A percentile compares a stretch with the other conserved stretches of the same genome.
Conservation (phyloP, 2,329 filamentous ascomycete species). For the Stachybotrys chlorohalonatus region DNA sequence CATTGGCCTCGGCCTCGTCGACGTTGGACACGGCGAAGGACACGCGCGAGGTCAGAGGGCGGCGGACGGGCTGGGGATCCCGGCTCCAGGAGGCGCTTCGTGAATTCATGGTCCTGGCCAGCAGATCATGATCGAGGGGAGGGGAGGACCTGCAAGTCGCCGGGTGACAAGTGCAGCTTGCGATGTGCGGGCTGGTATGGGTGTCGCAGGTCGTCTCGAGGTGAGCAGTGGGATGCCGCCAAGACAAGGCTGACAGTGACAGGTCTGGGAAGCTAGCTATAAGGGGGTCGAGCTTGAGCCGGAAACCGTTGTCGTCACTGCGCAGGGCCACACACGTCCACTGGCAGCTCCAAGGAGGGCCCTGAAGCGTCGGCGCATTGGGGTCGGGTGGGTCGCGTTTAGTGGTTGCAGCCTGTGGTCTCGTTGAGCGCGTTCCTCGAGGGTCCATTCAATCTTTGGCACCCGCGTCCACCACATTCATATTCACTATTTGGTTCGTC, state of each 20-base stretch:
- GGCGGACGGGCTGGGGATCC: conserved; percentile 28
- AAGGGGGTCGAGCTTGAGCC: background rate
- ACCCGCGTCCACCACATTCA: too few species aligned
- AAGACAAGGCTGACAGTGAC: background rate
- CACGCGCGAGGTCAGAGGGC: conserved; percentile 53
- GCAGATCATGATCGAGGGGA: conserved; percentile 27
- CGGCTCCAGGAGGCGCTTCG: conserved; percentile 41
- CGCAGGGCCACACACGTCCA: background rate
- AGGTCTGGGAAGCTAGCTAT: too few species aligned
- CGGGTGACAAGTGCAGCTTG: background rate
- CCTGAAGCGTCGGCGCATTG: too few species aligned
- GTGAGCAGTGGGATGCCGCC: background rate
- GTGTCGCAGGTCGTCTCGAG: too few species aligned
- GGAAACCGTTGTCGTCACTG: background rate
- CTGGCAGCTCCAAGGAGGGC: too few species aligned
- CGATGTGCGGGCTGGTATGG: too few species aligned
- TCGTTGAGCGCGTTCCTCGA: background rate
- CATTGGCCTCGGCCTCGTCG: conserved; percentile 51
- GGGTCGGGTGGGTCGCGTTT: conserved; percentile 10
- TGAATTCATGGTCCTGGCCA: conserved; percentile 35
- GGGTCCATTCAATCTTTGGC: too few species aligned
- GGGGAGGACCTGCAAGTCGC: background rate
- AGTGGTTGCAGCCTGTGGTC: conserved; percentile 15
- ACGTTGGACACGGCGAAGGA: conserved; percentile 58
- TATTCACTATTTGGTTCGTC: too few species aligned